These are phyloP conservation scores for Calonectria leucothoes DNA, from an alignment of 2,329 filamentous ascomycete genomes.

Conservation along the genomic window DNA sequence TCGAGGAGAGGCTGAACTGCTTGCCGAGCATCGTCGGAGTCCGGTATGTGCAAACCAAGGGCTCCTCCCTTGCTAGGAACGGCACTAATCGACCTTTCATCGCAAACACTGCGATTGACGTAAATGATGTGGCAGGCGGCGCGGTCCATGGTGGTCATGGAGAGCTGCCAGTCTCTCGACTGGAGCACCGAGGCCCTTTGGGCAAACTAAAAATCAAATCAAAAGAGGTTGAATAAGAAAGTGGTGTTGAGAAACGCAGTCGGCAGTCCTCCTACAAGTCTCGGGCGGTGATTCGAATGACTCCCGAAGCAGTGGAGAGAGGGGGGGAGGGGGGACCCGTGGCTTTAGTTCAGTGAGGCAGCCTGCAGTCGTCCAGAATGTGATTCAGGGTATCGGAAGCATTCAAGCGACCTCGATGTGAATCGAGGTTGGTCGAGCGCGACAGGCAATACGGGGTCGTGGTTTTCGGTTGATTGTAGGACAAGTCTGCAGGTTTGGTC, in stretches of 20 bases:
- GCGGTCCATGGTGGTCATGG: conserved; percentile 67
- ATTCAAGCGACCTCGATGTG: conserved; percentile 26
- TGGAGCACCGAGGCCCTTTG: conserved; percentile 66
- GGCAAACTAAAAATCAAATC: conserved; percentile 38
- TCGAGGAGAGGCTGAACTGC: conserved; percentile 63
- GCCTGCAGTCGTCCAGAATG: conserved; percentile 23
- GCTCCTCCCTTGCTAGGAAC: conserved; percentile 23
- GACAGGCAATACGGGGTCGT: conserved; percentile 26
- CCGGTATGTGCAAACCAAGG: conserved; percentile 43
- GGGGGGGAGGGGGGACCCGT: background rate
- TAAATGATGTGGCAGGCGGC: conserved; percentile 70
- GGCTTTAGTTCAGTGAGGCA: conserved; percentile 19
- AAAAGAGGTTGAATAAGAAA: conserved; percentile 23
- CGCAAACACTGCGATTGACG: conserved; percentile 65
- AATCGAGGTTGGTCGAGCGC: conserved; percentile 26
- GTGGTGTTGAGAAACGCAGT: conserved; percentile 30
- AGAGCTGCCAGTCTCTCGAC: conserved; percentile 71
- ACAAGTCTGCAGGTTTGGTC: conserved; percentile 29
- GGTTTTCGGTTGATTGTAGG: conserved; percentile 35
- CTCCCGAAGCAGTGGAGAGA: background rate
- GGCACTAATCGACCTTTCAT: conserved; percentile 56
- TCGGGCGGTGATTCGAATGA: conserved; percentile 8
- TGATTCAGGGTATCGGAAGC: conserved; percentile 31
- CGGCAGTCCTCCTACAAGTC: background rate
- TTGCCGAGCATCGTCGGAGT: conserved; percentile 55